A percentile compares a stretch with the other conserved stretches of the same genome.
Conservation (phyloP, 2,329 filamentous ascomycete species). For the Hirsutella thompsonii region DNA sequence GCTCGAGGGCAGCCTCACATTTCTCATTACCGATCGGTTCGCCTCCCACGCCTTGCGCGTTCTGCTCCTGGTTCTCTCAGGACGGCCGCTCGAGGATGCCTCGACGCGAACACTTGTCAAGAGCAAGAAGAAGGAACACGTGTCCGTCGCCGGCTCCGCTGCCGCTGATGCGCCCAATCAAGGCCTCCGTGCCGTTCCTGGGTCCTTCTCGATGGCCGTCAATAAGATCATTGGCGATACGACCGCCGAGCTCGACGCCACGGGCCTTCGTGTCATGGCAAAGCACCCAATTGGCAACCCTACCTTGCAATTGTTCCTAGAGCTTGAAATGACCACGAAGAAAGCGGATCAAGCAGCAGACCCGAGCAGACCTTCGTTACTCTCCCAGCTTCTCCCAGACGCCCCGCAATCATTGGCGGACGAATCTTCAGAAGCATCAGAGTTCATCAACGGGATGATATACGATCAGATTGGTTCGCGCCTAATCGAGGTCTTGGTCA, state of each 20-base stretch:
- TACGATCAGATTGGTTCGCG: conserved; percentile 88
- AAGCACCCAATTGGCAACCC: conserved; percentile 87
- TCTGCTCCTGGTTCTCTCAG: conserved; percentile 73
- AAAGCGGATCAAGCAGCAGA: conserved; percentile 26
- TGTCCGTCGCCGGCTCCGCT: conserved; percentile 45
- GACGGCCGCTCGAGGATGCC: conserved; percentile 60
- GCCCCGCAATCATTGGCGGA: conserved; percentile 58
- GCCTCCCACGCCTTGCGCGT: conserved; percentile 86
- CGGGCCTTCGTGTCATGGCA: conserved; percentile 70
- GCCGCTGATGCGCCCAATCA: conserved; percentile 33
- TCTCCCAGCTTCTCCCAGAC: conserved; percentile 68
- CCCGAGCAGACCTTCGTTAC: conserved; percentile 36
- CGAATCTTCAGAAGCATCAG: conserved; percentile 55
- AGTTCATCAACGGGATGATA: conserved; percentile 73
- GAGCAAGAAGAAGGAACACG: conserved; percentile 84
- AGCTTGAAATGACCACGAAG: conserved; percentile 69
- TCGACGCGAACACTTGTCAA: conserved; percentile 64
- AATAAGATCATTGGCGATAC: conserved; percentile 74
- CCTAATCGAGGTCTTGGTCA: conserved; percentile 75
- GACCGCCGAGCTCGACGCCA: conserved; percentile 61
- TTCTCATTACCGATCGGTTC: conserved; percentile 74
- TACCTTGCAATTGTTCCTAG: conserved; percentile 78
- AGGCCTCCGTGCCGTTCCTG: conserved; percentile 51
- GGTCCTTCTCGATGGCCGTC: conserved; percentile 63
- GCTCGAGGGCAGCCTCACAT: conserved; percentile 72